Percentiles rank a stretch among this genome's conserved stretches.
These are phyloP conservation scores for Trichodelitschia bisporula DNA, from an alignment of 495 filamentous ascomycete species.

Conservation along the genomic window DNA sequence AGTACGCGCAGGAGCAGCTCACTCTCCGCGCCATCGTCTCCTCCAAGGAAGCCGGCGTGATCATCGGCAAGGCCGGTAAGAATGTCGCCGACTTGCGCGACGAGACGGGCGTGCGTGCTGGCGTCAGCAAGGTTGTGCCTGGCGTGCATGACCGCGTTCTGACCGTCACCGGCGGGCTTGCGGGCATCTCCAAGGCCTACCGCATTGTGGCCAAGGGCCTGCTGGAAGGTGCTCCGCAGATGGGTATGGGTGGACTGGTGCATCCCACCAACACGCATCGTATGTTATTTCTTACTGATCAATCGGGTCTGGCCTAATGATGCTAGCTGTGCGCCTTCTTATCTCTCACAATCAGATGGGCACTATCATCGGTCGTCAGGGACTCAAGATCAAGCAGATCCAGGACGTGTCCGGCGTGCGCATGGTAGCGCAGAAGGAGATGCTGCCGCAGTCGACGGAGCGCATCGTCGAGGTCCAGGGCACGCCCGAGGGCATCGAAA, in stretches of 20 bases:
- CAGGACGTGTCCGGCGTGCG: conserved; percentile 91
- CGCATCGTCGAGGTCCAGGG: conserved; percentile 92
- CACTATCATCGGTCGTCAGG: conserved; percentile 89
- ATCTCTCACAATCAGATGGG: conserved; percentile 99
- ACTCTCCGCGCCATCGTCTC: conserved; percentile 94
- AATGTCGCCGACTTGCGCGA: conserved; percentile 94
- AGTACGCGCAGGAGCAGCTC: conserved; percentile 74
- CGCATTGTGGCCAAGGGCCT: conserved; percentile 76
- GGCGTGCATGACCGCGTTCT: conserved; percentile 92
- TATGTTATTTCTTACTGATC: conserved; percentile 26
- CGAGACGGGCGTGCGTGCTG: conserved; percentile 90
- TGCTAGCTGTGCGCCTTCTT: conserved; percentile 70
- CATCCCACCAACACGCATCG: conserved; percentile 76
- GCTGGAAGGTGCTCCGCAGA: conserved; percentile 73
- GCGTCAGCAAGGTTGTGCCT: conserved; percentile 94
- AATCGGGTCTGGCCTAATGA: conserved; percentile 7
- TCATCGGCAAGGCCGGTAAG: conserved; percentile 96
- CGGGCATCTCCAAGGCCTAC: conserved; percentile 74
- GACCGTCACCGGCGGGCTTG: conserved; percentile 73
- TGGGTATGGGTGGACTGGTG: conserved; percentile 82
- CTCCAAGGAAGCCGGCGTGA: conserved; percentile 92
- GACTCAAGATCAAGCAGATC: conserved; percentile 97
- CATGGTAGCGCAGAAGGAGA: conserved; percentile 98
- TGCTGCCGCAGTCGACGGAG: conserved; percentile 98
- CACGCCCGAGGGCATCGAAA: conserved; percentile 77